Conservation (phyloP, 768 basidiomycete genomes). For the Suillus bovinus region DNA sequence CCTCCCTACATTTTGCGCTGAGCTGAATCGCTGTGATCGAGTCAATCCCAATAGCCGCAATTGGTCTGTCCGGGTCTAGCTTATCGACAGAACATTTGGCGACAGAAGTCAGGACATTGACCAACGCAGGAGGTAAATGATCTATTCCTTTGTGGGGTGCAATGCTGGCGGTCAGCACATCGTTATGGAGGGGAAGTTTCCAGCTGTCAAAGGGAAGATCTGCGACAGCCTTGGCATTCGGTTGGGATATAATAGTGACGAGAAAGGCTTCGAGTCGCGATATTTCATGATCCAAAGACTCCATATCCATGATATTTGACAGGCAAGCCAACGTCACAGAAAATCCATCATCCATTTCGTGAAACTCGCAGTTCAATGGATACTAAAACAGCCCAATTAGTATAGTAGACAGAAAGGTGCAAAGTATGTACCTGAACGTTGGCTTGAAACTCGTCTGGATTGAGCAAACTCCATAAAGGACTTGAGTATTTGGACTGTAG, state of each 20-base stretch:
- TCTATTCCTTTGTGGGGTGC: background rate
- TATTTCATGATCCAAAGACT: slow-evolving; percentile 21
- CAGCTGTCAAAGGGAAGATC: background rate
- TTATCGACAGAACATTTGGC: slow-evolving; percentile 30
- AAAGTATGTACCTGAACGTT: slow-evolving; percentile 32
- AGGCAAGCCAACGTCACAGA: slow-evolving; percentile 38
- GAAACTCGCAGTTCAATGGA: slow-evolving; percentile 43
- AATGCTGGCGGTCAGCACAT: background rate
- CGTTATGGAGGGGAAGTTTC: background rate
- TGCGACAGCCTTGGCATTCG: slow-evolving; percentile 15
- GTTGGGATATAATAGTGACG: slow-evolving; percentile 20
- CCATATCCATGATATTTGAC: slow-evolving; percentile 27
- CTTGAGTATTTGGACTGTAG: background rate
- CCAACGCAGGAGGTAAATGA: slow-evolving; percentile 15
- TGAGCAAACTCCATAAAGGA: slow-evolving; percentile 25
- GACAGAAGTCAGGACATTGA: slow-evolving; percentile 15
- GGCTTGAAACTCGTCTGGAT: slow-evolving; percentile 16
- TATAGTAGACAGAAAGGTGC: background rate
- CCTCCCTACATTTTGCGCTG: slow-evolving; percentile 38
- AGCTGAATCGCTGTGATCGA: slow-evolving; percentile 52
- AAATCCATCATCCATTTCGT: slow-evolving; percentile 33
- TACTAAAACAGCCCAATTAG: slow-evolving; percentile 33
- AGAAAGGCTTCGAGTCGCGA: slow-evolving; percentile 23
- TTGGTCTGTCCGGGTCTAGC: slow-evolving; percentile 35
- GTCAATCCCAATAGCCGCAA: slow-evolving; percentile 46